Conservation (phyloP, 768 basidiomycete genomes). For the Suillus subluteus region DNA sequence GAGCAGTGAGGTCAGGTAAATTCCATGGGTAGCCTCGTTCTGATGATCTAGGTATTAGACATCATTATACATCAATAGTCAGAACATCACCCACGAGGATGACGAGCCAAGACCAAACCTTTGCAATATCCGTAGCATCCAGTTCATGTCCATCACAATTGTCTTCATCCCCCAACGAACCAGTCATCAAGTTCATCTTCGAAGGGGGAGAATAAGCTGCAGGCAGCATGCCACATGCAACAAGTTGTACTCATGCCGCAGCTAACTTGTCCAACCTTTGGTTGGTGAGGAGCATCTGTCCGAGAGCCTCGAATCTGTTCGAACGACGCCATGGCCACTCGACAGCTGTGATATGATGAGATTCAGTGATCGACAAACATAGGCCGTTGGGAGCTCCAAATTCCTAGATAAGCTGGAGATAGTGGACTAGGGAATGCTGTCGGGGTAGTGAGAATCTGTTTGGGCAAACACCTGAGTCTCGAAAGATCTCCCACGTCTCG, state of each 20-base stretch:
- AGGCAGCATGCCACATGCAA: conserved; percentile 9
- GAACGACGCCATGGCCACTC: conserved; percentile 37
- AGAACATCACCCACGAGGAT: not conserved
- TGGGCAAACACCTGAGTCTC: conserved; percentile 10
- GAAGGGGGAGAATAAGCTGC: not conserved
- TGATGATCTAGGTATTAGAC: not conserved
- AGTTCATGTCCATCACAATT: not conserved
- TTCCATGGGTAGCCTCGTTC: conserved; percentile 9
- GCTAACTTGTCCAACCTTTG: conserved; percentile 31
- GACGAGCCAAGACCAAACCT: not conserved
- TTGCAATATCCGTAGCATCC: not conserved
- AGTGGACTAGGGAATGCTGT: conserved; percentile 32
- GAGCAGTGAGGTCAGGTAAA: conserved; percentile 12
- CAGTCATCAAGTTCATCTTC: too few species aligned
- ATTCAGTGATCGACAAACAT: conserved; percentile 27
- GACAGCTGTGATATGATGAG: conserved; percentile 25
- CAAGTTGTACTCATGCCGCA: conserved; percentile 17
- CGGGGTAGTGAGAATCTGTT: conserved; percentile 26
- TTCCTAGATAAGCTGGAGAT: conserved; percentile 18
- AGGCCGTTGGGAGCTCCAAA: conserved; percentile 29
- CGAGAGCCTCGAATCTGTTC: conserved; percentile 34
- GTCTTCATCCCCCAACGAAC: too few species aligned
- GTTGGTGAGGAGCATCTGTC: conserved; percentile 37
- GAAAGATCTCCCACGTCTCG: conserved; percentile 19
- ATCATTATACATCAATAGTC: not conserved